These are phyloP conservation scores for Penicillium sp. DNA, from an alignment of 2,329 filamentous ascomycete genomes.

Conservation along the genomic window DNA sequence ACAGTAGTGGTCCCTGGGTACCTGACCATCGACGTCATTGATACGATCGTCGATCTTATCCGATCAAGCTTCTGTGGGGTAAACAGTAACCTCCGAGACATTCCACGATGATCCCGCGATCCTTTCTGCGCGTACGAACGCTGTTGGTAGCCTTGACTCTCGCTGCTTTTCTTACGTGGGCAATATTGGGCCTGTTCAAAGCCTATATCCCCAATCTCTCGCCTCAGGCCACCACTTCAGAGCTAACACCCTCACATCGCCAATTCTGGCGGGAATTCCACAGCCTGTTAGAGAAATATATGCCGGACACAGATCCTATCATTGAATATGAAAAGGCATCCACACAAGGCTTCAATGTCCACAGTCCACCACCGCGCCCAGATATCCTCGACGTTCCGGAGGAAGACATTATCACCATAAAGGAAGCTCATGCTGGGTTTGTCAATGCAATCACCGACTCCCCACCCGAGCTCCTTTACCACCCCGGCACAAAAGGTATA, in stretches of 20 bases:
- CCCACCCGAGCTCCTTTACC: conserved; percentile 34
- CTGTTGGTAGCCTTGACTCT: conserved; percentile 8
- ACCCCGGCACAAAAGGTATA: conserved; percentile 40
- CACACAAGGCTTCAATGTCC: conserved; percentile 29
- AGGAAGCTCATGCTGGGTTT: conserved; percentile 36
- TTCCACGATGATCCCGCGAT: conserved; percentile 4
- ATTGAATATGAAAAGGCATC: conserved; percentile 26
- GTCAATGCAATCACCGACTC: conserved; percentile 29
- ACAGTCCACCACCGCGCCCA: conserved; percentile 28
- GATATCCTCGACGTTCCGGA: conserved; percentile 32
- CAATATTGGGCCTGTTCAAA: background rate
- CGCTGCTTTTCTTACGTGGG: conserved; percentile 5
- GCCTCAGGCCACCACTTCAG: background rate
- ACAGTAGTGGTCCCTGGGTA: background rate
- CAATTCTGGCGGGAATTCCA: conserved; percentile 38
- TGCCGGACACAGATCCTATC: conserved; percentile 31
- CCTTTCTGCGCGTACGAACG: conserved; percentile 14
- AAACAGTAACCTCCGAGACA: background rate
- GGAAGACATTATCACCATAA: conserved; percentile 33
- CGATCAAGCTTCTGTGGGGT: conserved; percentile 1
- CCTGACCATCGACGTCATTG: background rate
- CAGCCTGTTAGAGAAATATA: conserved; percentile 30
- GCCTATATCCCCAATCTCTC: background rate
- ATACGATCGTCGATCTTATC: background rate
- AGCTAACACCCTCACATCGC: conserved; percentile 13